Conservation (phyloP, 2,329 filamentous ascomycete species). For the Aspergillus eucalypticola region DNA sequence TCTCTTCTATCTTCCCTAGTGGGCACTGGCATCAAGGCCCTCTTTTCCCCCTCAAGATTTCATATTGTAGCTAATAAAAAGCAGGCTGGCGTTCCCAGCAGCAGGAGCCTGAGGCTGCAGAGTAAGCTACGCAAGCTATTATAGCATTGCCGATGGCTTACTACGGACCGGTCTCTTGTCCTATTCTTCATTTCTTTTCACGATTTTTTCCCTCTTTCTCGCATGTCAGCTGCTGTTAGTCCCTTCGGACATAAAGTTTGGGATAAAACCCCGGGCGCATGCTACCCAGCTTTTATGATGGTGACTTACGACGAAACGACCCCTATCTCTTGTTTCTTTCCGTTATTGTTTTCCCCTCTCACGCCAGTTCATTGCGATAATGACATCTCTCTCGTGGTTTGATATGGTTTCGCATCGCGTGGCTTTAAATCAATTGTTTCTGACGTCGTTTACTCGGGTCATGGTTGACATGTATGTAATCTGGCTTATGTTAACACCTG, state of each 20-base stretch:
- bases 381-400: not conserved
- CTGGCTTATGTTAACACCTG: not conserved
- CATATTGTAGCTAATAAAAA: not conserved
- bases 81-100: conserved; percentile 25
- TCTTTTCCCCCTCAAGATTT: not conserved
- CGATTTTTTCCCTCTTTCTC: not conserved
- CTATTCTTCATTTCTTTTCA: not conserved
- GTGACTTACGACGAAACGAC: not conserved
- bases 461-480: conserved; percentile 4
- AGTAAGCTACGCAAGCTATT: not conserved
- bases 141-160: not conserved
- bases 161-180: not conserved
- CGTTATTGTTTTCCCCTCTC: not conserved
- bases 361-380: conserved; percentile 1
- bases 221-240: not conserved
- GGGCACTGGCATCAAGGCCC: not conserved
- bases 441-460: not conserved
- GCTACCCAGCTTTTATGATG: not conserved
- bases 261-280: not conserved
- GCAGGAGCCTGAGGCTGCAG: conserved; percentile 13
- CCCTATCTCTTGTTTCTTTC: conserved; percentile 2
- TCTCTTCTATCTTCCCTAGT: not conserved
- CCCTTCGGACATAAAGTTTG: conserved; percentile 1
- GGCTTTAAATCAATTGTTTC: not conserved
- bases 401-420: not conserved